These are phyloP conservation scores for Volvox reticuliferus DNA, from an alignment of 139 green algal genomes.

Conservation along the genomic window DNA sequence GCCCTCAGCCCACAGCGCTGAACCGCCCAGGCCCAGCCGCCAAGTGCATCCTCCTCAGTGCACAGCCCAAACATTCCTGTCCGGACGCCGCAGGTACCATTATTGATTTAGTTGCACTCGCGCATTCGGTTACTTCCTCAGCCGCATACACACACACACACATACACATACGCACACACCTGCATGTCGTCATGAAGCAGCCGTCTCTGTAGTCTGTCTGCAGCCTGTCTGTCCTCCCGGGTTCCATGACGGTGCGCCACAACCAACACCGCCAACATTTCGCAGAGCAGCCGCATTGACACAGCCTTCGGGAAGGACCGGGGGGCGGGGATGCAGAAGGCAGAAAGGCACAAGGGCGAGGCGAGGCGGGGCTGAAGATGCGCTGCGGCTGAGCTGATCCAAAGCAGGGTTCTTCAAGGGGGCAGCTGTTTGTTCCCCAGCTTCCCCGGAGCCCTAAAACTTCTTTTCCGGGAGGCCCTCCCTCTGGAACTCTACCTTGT, in stretches of 20 bases:
- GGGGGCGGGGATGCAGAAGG: background rate
- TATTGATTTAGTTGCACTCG: background rate
- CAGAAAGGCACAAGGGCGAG: background rate
- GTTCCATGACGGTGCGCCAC: slow-evolving; percentile 69
- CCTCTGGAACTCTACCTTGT: background rate
- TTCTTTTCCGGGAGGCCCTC: too few relatives aligned
- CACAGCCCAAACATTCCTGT: too few relatives aligned
- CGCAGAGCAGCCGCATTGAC: slow-evolving; percentile 76
- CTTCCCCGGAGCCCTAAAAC: too few relatives aligned
- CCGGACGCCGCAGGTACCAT: too few relatives aligned
- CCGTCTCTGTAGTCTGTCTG: slow-evolving; percentile 81
- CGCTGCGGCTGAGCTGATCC: too few relatives aligned
- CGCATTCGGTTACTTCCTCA: background rate
- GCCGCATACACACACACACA: background rate
- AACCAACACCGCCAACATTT: slow-evolving; percentile 86
- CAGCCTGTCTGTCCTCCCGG: slow-evolving; percentile 68
- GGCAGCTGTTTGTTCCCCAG: too few relatives aligned
- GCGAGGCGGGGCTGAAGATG: background rate
- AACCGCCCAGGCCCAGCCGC: too few relatives aligned
- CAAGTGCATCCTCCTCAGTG: too few relatives aligned
- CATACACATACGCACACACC: background rate
- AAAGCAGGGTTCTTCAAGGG: too few relatives aligned
- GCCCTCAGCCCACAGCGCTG: too few relatives aligned
- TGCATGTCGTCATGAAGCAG: slow-evolving; percentile 82
- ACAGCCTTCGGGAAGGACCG: slow-evolving; percentile 57